Evolutionary conservation across 768 basidiomycete species (phyloP), one percentile per base, ranked within the genome.

Genomic region (Tulasnella sp.): DNA sequence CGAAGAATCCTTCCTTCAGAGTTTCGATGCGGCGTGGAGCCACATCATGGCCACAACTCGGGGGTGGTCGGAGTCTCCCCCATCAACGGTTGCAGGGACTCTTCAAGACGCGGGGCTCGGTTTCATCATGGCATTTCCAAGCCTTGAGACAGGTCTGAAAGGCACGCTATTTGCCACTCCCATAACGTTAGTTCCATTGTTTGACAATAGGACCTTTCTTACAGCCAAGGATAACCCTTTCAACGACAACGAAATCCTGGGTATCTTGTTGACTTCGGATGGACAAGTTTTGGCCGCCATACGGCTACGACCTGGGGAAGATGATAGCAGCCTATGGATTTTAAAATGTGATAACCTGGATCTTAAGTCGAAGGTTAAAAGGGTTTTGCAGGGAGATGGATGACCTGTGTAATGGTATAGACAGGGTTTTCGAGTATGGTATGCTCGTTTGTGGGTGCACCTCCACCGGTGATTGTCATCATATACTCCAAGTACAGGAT

Each of bases 1-100:
- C 72, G 81, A 73, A 18, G 68, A 74, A 10, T 36, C 62, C n/a
- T 73, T 62, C 34, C 31, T 77, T 24, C 68, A 71, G 71, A 34
- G 48, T 21, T 93, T 94, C 82, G 87, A 89, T 81, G 83, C 78
- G 21, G 83, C 86, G 2, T 95, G 94, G 94, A 87, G 90, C 74
- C 82, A 85, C 3, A 85, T 90, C 58, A 77, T 58, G 52, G 68
- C 77, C 40, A 84, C 83, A 39, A 77, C 83, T 42, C 89, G 93
- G 76, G 94, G 94, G 19, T 95, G 94, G 94, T 92, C 89, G 82
- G 89, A 90, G 80, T 85, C 83, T 7, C 86, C 89, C 34, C 86
- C 91, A 74, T 91, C 91, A 74, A 85, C 84, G 31, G 88, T 91
- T 38, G 86, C 92, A 68, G 87, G 88, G 75, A 86, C 85, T 58